Evolutionary conservation across 1,284 basidiomycete species (phyloP).

Genomic region (Stereum hirsutum): DNA sequence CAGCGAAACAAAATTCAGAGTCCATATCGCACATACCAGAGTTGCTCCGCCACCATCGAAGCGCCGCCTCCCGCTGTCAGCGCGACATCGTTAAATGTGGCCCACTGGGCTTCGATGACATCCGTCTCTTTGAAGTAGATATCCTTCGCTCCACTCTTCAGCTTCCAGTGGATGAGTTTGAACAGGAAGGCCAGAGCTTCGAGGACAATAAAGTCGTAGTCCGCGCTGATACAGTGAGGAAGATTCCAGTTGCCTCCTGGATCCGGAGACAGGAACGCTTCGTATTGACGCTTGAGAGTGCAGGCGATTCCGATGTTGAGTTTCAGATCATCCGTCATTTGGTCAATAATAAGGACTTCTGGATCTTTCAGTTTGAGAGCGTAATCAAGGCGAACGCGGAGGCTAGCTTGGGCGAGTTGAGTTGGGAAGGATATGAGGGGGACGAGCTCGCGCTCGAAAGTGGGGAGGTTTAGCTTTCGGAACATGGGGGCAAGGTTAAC

Average conservation of each 20-base stretch:
- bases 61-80: conserved; percentile 87
- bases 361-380: conserved; percentile 87
- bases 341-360: conserved; percentile 87
- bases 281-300: conserved; percentile 91
- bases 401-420: conserved; percentile 85
- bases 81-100: conserved; percentile 91
- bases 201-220: conserved; percentile 86
- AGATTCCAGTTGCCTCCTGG: conserved; percentile 84
- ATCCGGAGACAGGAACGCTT: conserved; percentile 82
- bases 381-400: conserved; percentile 87
- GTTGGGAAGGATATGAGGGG: conserved; percentile 94
- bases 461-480: conserved; percentile 82
- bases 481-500: conserved; percentile 72
- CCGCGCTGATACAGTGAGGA: conserved; percentile 79
- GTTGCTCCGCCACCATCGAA: conserved; percentile 86
- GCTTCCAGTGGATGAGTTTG: conserved; percentile 89
- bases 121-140: conserved; percentile 98
- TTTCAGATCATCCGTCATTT: conserved; percentile 91
- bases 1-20: conserved; percentile 5
- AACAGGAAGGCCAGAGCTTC: conserved; percentile 91
- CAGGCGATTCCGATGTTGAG: conserved; percentile 90
- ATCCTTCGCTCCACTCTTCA: conserved; percentile 87
- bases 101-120: conserved; percentile 93
- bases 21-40: conserved; percentile 44
- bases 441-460: conserved; percentile 89